phyloP scores from a whole-genome alignment of 768 basidiomycete species.

The Russula virescens region DNA sequence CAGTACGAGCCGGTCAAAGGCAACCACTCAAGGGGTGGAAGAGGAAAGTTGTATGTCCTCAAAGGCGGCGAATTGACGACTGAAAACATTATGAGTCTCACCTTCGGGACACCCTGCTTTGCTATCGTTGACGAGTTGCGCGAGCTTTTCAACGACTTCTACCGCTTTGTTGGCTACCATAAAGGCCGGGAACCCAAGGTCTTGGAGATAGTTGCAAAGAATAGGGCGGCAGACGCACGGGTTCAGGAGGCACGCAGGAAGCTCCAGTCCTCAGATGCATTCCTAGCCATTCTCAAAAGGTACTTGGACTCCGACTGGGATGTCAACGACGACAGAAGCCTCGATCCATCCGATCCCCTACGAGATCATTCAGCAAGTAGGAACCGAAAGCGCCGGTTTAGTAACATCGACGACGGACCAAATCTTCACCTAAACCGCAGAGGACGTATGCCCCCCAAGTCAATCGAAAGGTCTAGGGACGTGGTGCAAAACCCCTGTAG shows the following conservation, averaged over 20 bases:
- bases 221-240: neutral
- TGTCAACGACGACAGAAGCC: neutral
- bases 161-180: neutral
- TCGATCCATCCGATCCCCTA: neutral
- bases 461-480: too few relatives aligned
- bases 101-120: neutral
- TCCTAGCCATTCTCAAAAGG: neutral
- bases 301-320: neutral
- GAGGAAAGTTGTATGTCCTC: too few relatives aligned
- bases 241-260: neutral
- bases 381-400: neutral
- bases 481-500: too few relatives aligned
- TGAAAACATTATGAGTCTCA: too few relatives aligned
- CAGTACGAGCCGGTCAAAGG: too few relatives aligned
- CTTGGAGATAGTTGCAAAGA: neutral
- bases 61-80: too few relatives aligned
- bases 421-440: too few relatives aligned
- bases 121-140: neutral
- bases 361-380: neutral
- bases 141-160: neutral
- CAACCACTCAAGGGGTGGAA: too few relatives aligned
- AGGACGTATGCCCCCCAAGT: too few relatives aligned
- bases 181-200: neutral
- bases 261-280: neutral
- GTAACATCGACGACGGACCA: too few relatives aligned